Base-by-base conservation (phyloP, 257 asterid genomes). In the Lithospermum erythrorhizon region DNA sequence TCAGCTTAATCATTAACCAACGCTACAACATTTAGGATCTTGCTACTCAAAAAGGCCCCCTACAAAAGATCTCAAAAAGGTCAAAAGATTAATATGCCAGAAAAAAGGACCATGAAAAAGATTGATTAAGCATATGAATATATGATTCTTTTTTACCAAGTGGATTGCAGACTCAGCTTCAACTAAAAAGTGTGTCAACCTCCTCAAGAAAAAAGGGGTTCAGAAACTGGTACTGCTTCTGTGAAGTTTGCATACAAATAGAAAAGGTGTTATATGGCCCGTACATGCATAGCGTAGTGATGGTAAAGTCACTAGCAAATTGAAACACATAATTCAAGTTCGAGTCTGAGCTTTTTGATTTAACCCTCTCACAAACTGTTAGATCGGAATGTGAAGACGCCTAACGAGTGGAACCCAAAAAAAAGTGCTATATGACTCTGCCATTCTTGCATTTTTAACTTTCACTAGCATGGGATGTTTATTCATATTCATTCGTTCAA, bases 111-210 rank as follows among this genome's bases (percentile, higher is more conserved):
- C 17, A 27, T 47, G 55, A 41, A 41, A 41, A 41, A 41, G 49
- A 41, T 41, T 1, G 49, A 14, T 16, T 18, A 63, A 64, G 70
- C 63, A 65, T 65, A 62, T 27, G 45, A 35, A 35, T 35, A 35
- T 35, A 1, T 64, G 81, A 61, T 73, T 64, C 73, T 66, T 59
- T 11, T 41, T 41, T 65, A 67, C 72, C 53, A 64, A 74, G 78
- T 82, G 83, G 82, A 74, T 66, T 71, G 60, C 64, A 68, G 71
- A 80, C 70, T 74, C 76, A 74, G 69, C 75, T 72, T 75, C 79
- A 61, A 75, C 70, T 69, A 5, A 51, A 65, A 68, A 62, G 73
- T 27, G 70, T 59, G 48, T 60, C 52, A 27, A 22, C 30, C 9
- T 55, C 59, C 59, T 55, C 25, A 53, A 53, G 23, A 53, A 4